These are phyloP conservation scores for Colletotrichum higginsianum DNA, from an alignment of 2,329 filamentous ascomycete genomes.

Conservation along the genomic window DNA sequence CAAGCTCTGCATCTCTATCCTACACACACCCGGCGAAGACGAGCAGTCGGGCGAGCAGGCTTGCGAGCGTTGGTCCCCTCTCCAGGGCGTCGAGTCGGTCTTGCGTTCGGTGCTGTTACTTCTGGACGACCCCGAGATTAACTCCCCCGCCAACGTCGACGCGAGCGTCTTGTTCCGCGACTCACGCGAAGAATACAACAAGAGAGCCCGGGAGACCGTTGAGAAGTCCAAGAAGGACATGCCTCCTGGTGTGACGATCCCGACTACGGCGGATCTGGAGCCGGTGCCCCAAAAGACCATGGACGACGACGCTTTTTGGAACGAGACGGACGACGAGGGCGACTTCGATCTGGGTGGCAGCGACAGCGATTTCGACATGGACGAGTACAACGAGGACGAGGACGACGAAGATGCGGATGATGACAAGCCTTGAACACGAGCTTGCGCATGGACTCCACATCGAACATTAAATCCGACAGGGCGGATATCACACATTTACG, in stretches of 20 bases:
- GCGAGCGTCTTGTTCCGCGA: slow-evolving; percentile 90
- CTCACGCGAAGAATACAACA: slow-evolving; percentile 77
- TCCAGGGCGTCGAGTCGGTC: slow-evolving; percentile 95
- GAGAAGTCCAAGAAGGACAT: slow-evolving; percentile 84
- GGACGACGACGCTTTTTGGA: slow-evolving; percentile 88
- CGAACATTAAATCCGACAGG: not conserved
- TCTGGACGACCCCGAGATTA: slow-evolving; percentile 94
- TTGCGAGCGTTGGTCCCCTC: slow-evolving; percentile 93
- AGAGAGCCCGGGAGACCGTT: slow-evolving; percentile 78
- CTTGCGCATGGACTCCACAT: not conserved
- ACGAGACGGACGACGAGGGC: slow-evolving; percentile 81
- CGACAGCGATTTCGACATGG: slow-evolving; percentile 75
- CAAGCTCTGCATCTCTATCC: slow-evolving; percentile 94
- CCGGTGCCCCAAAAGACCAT: slow-evolving; percentile 72
- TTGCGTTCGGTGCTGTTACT: slow-evolving; percentile 92
- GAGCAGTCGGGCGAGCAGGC: slow-evolving; percentile 92
- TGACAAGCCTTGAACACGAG: slow-evolving; percentile 24
- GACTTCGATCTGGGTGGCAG: slow-evolving; percentile 79
- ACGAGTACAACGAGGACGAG: slow-evolving; percentile 71
- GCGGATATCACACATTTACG: not conserved
- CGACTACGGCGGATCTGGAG: slow-evolving; percentile 76
- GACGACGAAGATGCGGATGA: slow-evolving; percentile 67
- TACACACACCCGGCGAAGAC: slow-evolving; percentile 93
- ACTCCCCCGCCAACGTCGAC: slow-evolving; percentile 94
- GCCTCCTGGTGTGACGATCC: slow-evolving; percentile 85